These are phyloP conservation scores for Chlorella variabilis DNA, from an alignment of 163 green algal species.

Conservation along the genomic window DNA sequence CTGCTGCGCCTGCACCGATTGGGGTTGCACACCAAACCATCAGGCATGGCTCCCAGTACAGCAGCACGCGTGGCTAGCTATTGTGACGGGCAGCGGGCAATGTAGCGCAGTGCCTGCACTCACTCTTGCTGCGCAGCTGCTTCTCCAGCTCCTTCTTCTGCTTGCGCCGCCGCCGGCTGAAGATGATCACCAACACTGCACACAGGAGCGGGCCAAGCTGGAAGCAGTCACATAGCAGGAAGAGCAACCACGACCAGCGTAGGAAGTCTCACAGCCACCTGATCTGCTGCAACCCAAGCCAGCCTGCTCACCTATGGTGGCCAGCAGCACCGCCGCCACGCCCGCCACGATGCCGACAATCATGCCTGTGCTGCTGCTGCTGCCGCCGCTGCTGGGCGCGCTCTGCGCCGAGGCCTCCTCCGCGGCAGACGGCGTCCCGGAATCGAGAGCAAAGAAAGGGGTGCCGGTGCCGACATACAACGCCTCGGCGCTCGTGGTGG, in stretches of 20 bases:
- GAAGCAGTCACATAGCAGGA: no score
- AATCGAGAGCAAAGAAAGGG: not conserved
- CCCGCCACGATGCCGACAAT: constrained; percentile 11
- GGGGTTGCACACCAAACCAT: no score
- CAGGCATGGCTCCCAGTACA: no score
- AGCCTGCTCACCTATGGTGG: not conserved
- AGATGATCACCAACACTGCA: not conserved
- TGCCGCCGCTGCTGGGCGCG: not conserved
- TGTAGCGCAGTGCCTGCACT: no score
- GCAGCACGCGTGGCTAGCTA: no score
- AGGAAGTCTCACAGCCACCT: no score
- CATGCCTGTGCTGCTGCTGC: not conserved
- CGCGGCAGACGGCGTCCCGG: no score
- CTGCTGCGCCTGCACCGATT: no score
- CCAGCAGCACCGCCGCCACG: not conserved
- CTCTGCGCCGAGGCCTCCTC: not conserved
- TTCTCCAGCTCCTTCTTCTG: not conserved
- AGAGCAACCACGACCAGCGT: no score
- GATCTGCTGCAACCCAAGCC: not conserved
- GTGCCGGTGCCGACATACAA: constrained; percentile 3
- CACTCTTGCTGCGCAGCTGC: no score
- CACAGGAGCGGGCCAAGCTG: not conserved
- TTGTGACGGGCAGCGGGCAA: no score
- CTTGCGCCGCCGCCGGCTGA: not conserved
- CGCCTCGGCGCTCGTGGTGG: not conserved